These are phyloP conservation scores for Pythium graminicola DNA, from an alignment of 352 stramenopile genomes.

Conservation along the genomic window DNA sequence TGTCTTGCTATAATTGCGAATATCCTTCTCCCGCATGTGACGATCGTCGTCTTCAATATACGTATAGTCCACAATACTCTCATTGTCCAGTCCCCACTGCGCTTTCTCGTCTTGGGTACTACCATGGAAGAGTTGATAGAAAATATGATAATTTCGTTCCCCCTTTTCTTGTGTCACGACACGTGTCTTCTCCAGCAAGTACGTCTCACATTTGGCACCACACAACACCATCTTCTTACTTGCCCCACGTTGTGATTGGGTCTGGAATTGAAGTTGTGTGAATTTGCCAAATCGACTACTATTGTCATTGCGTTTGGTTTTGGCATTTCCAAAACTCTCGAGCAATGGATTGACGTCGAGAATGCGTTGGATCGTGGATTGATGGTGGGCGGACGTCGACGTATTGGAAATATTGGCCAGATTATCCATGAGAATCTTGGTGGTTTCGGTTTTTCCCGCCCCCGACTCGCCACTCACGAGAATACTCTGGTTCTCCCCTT, in stretches of 20 bases:
- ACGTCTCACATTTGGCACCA: constrained; percentile 88
- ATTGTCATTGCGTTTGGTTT: constrained; percentile 93
- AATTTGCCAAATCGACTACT: constrained; percentile 94
- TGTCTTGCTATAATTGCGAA: constrained; percentile 64
- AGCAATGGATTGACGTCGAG: constrained; percentile 87
- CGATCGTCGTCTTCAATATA: constrained; percentile 52
- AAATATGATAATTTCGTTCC: constrained; percentile 99
- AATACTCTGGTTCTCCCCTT: constrained; percentile 74
- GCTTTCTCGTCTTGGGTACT: constrained; percentile 20
- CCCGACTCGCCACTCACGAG: constrained; percentile 92
- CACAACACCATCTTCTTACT: constrained; percentile 48
- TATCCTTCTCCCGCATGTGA: constrained; percentile 18
- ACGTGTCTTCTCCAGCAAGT: constrained; percentile 97
- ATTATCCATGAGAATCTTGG: constrained; percentile 97
- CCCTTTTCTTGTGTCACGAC: constrained; percentile 86
- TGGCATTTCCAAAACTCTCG: constrained; percentile 89
- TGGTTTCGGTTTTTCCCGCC: constrained; percentile 93
- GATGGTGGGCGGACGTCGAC: constrained; percentile 25
- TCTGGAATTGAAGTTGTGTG: constrained; percentile 91
- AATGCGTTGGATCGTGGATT: constrained; percentile 78
- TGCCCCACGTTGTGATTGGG: constrained; percentile 66
- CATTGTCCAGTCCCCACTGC: constrained; percentile 15
- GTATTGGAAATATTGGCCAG: constrained; percentile 76
- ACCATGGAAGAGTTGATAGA: constrained; percentile 91
- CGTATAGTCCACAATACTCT: constrained; percentile 39